Conservation (phyloP, 495 filamentous ascomycete genomes). For the Aspergillus indologenus region DNA sequence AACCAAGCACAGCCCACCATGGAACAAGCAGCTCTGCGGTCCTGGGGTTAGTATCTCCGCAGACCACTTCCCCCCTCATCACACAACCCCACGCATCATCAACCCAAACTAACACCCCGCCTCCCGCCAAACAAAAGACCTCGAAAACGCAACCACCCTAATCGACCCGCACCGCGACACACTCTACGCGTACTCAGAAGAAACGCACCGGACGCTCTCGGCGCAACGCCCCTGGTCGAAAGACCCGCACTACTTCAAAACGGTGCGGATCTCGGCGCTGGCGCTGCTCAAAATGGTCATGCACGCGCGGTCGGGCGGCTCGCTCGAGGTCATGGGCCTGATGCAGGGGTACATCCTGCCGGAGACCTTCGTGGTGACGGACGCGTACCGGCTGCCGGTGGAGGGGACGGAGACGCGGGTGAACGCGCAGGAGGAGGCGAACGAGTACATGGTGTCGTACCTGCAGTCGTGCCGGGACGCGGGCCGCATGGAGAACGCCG, state of each 20-base stretch:
- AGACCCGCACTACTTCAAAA: constrained; percentile 88
- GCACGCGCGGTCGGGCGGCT: constrained; percentile 91
- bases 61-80: not conserved
- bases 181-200: constrained; percentile 77
- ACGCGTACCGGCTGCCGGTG: constrained; percentile 90
- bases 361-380: constrained; percentile 86
- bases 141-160: constrained; percentile 80
- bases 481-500: constrained; percentile 81
- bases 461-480: constrained; percentile 68
- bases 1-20: constrained; percentile 24
- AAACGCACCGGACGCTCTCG: constrained; percentile 56
- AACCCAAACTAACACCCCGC: no score
- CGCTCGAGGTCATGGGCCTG: constrained; percentile 93
- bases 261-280: constrained; percentile 87
- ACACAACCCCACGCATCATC: no score
- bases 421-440: constrained; percentile 90
- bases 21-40: constrained; percentile 54
- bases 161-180: constrained; percentile 85
- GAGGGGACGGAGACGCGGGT: constrained; percentile 98
- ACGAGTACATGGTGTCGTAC: constrained; percentile 94
- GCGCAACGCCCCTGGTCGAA: constrained; percentile 71
- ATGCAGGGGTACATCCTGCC: constrained; percentile 91
- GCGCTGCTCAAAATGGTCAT: constrained; percentile 99
- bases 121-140: constrained; percentile 53
- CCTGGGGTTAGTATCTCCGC: constrained; percentile 49